Conservation (phyloP, 495 filamentous ascomycete genomes). For the Hyaloscypha hepaticicola region DNA sequence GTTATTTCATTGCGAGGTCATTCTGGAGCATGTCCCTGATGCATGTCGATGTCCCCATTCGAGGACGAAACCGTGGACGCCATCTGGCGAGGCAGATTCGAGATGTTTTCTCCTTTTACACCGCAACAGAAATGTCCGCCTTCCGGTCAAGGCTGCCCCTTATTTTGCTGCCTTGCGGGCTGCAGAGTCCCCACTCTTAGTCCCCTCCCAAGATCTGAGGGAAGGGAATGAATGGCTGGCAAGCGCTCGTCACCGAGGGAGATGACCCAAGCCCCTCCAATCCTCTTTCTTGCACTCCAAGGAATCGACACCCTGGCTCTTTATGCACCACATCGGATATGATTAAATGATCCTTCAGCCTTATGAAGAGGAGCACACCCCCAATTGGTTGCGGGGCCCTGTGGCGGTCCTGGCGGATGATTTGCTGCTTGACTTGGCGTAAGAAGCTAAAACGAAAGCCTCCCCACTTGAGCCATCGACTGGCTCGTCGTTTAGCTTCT, state of each 20-base stretch:
- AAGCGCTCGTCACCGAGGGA: not conserved
- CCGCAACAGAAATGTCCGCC: not conserved
- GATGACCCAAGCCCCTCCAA: not conserved
- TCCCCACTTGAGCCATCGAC: not conserved
- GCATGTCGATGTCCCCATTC: not conserved
- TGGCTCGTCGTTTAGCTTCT: slow-evolving; percentile 1
- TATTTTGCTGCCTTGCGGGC: slow-evolving; percentile 17
- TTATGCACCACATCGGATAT: slow-evolving; percentile 26
- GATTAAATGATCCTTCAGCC: slow-evolving; percentile 21
- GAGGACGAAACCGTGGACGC: slow-evolving; percentile 18
- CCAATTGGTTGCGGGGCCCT: slow-evolving; percentile 9
- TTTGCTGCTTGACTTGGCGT: slow-evolving; percentile 25
- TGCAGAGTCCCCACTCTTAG: not conserved
- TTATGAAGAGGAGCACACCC: slow-evolving; percentile 18
- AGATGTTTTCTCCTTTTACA: slow-evolving; percentile 4
- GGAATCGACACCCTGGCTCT: not conserved
- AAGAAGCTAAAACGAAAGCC: slow-evolving; percentile 23
- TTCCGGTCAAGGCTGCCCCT: slow-evolving; percentile 9
- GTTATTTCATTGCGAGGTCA: slow-evolving; percentile 3
- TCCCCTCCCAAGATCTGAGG: not conserved
- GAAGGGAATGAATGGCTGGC: not conserved
- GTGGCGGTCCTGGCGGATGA: slow-evolving; percentile 1
- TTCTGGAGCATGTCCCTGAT: slow-evolving; percentile 7
- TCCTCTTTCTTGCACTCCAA: slow-evolving; percentile 5
- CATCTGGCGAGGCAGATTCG: slow-evolving; percentile 27